These are phyloP conservation scores for Discostella stelligera DNA, from an alignment of 352 stramenopile species.

Conservation along the genomic window DNA sequence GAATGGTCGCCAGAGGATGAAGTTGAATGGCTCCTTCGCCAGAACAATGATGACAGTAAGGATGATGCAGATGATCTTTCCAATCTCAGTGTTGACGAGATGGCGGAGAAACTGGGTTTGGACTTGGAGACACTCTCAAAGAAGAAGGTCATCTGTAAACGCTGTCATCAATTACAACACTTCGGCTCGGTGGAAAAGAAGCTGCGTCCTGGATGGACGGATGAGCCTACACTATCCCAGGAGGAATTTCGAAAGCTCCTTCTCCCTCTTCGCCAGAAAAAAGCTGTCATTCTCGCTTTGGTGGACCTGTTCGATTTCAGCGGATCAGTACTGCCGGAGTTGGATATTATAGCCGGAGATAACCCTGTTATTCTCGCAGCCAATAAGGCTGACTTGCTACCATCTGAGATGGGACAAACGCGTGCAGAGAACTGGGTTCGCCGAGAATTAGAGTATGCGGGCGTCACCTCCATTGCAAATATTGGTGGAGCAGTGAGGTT, in stretches of 20 bases:
- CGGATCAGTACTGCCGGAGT: slow-evolving; percentile 76
- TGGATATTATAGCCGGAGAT: slow-evolving; percentile 79
- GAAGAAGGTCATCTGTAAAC: slow-evolving; percentile 78
- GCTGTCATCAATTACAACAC: slow-evolving; percentile 77
- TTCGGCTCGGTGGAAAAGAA: slow-evolving; percentile 71
- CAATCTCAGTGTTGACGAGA: slow-evolving; percentile 62
- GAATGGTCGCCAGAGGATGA: slow-evolving; percentile 80
- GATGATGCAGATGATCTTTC: slow-evolving; percentile 27
- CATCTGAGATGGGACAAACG: slow-evolving; percentile 72
- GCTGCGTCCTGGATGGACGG: slow-evolving; percentile 75
- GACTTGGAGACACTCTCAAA: slow-evolving; percentile 61
- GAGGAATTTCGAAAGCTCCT: slow-evolving; percentile 76
- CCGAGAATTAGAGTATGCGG: slow-evolving; percentile 76
- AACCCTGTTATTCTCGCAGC: slow-evolving; percentile 82
- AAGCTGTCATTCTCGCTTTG: slow-evolving; percentile 76
- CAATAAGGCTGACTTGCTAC: slow-evolving; percentile 82
- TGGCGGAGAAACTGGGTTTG: slow-evolving; percentile 65
- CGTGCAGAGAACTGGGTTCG: slow-evolving; percentile 80
- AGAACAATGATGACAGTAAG: slow-evolving; percentile 30
- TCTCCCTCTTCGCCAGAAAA: slow-evolving; percentile 68
- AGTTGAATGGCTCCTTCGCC: slow-evolving; percentile 76
- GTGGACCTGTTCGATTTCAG: slow-evolving; percentile 83
- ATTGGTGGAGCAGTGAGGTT: slow-evolving; percentile 76
- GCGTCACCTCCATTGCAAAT: slow-evolving; percentile 76
- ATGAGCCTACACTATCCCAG: slow-evolving; percentile 77